Evolutionary conservation across 495 filamentous ascomycete species (phyloP).

Genomic region (Stereocaulon alpinum): DNA sequence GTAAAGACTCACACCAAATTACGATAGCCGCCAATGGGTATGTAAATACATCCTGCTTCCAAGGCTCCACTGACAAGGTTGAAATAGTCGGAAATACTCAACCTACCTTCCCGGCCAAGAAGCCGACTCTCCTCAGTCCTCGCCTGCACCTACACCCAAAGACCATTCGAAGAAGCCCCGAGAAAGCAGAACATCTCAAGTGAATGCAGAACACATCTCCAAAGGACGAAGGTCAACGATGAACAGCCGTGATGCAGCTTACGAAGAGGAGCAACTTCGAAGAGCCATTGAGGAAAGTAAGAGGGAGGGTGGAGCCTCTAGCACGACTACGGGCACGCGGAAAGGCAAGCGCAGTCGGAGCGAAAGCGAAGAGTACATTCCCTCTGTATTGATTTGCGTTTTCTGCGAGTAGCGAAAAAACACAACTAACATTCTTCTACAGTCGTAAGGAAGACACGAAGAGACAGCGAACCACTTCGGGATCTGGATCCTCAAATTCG

Average conservation of each 20-base stretch:
- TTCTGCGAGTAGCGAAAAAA: slow-evolving; percentile 9
- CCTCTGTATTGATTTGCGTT: slow-evolving; percentile 14
- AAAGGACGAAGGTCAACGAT: slow-evolving; percentile 87
- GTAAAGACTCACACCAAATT: slow-evolving; percentile 80
- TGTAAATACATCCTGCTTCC: slow-evolving; percentile 30
- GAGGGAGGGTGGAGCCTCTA: slow-evolving; percentile 45
- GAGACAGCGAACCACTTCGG: slow-evolving; percentile 66
- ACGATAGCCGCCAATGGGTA: slow-evolving; percentile 76
- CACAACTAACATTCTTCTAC: not conserved
- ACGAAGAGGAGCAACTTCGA: slow-evolving; percentile 84
- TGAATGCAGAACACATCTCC: slow-evolving; percentile 36
- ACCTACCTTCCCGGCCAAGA: slow-evolving; percentile 56
- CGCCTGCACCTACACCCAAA: slow-evolving; percentile 36
- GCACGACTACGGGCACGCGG: slow-evolving; percentile 40
- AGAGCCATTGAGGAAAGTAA: slow-evolving; percentile 94
- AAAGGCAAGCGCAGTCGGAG: slow-evolving; percentile 77
- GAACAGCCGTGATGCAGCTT: slow-evolving; percentile 92
- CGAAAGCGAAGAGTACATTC: slow-evolving; percentile 82
- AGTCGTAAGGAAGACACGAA: slow-evolving; percentile 48
- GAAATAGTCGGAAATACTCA: slow-evolving; percentile 51
- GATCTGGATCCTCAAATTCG: slow-evolving; percentile 49
- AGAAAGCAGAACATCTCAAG: slow-evolving; percentile 37
- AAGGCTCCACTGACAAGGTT: slow-evolving; percentile 17
- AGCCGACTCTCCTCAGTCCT: slow-evolving; percentile 33
- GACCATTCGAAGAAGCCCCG: slow-evolving; percentile 38